A percentile compares a stretch with the other conserved stretches of the same genome.
phyloP scores from a whole-genome alignment of 148 eudicot species.

The Rhododendron williamsianum region DNA sequence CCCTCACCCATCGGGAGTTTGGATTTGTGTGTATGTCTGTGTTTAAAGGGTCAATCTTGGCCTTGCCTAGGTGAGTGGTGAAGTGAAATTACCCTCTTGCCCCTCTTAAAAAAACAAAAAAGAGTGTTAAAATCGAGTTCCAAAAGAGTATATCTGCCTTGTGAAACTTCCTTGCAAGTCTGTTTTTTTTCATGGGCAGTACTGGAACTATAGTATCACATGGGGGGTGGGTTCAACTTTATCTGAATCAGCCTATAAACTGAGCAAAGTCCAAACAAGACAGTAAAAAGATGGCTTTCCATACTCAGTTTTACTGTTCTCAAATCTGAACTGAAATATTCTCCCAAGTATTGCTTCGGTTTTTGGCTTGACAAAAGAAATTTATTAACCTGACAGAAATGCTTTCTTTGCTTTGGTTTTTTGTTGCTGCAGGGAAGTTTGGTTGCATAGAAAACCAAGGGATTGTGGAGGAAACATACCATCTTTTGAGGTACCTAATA shows the following conservation, averaged over 20 bases:
- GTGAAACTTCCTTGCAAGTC: constrained; percentile 16
- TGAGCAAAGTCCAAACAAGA: constrained; percentile 12
- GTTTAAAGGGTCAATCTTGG: no score
- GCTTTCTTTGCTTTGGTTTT: constrained; percentile 7
- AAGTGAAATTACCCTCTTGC: no score
- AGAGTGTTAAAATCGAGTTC: no score
- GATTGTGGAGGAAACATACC: constrained; percentile 52
- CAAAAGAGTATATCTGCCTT: background rate
- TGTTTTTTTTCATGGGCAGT: constrained; percentile 10
- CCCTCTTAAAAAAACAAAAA: no score
- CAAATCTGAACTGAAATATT: constrained; percentile 37
- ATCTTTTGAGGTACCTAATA: constrained; percentile 57
- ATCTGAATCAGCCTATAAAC: constrained; percentile 6
- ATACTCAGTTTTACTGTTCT: constrained; percentile 18
- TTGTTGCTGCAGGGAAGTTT: constrained; percentile 76
- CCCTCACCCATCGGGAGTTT: no score
- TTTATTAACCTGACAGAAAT: background rate
- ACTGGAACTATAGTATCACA: constrained; percentile 21
- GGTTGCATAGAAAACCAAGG: constrained; percentile 74
- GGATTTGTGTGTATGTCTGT: no score
- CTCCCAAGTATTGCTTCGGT: constrained; percentile 1
- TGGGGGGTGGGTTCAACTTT: constrained; percentile 38
- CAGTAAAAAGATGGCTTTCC: constrained; percentile 28
- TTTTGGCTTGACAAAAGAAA: background rate
- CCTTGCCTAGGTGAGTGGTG: no score